These are phyloP conservation scores for Starmerella apis DNA, from an alignment of 805 yeast genomes.

Conservation along the genomic window DNA sequence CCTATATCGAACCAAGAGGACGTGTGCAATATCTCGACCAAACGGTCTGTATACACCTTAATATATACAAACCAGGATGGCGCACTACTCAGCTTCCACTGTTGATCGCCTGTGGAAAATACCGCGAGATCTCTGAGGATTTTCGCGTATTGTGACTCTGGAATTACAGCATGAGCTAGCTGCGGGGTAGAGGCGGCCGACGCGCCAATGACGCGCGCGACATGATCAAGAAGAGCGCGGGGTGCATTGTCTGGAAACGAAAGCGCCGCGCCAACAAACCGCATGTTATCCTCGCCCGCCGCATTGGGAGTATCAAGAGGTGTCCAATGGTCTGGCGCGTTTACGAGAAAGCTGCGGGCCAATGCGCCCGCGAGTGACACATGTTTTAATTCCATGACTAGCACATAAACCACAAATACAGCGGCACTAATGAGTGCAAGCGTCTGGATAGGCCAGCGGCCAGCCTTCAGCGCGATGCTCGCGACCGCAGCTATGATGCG, in stretches of 20 bases:
- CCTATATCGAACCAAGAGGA: slow-evolving; percentile 82
- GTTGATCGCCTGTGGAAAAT: slow-evolving; percentile 29
- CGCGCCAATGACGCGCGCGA: slow-evolving; percentile 6
- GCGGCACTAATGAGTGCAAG: slow-evolving; percentile 59
- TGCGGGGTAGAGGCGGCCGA: background rate
- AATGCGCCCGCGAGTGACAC: slow-evolving; percentile 21
- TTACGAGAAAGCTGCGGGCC: slow-evolving; percentile 23
- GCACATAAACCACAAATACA: slow-evolving; percentile 71
- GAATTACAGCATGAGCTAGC: slow-evolving; percentile 9
- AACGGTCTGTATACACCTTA: slow-evolving; percentile 30
- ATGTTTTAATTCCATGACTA: slow-evolving; percentile 40
- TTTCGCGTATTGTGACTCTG: slow-evolving; percentile 4
- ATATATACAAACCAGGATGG: slow-evolving; percentile 34
- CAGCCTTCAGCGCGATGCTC: slow-evolving; percentile 44
- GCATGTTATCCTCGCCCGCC: slow-evolving; percentile 7
- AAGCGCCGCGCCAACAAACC: slow-evolving; percentile 24
- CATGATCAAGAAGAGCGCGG: slow-evolving; percentile 6
- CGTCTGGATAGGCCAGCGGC: slow-evolving; percentile 78
- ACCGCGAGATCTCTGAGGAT: slow-evolving; percentile 12
- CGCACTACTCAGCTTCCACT: slow-evolving; percentile 36
- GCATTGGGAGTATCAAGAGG: slow-evolving; percentile 1
- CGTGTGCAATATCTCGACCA: slow-evolving; percentile 36
- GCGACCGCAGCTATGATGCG: slow-evolving; percentile 31
- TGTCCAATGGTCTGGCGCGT: background rate
- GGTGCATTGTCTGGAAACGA: slow-evolving; percentile 14